These are phyloP conservation scores for Brassica rapa DNA, from an alignment of 345 rosid species.

Conservation along the genomic window DNA sequence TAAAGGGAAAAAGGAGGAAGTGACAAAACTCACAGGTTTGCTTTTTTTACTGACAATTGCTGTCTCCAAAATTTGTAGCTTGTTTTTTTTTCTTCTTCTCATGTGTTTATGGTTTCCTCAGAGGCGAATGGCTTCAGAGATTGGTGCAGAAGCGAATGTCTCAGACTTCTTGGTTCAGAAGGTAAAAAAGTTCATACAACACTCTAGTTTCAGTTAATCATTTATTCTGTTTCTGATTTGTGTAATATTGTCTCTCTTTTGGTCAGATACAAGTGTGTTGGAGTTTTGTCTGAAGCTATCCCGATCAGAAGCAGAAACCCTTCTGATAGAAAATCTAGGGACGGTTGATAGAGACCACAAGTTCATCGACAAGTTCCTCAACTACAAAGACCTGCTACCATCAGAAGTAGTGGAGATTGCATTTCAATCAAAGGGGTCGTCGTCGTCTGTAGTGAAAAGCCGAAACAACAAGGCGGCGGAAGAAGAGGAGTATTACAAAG, in stretches of 20 bases:
- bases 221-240: background rate
- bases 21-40: constrained; percentile 72
- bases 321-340: constrained; percentile 74
- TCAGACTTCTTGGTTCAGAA: constrained; percentile 80
- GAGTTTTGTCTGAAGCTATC: constrained; percentile 92
- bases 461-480: constrained; percentile 21
- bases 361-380: constrained; percentile 90
- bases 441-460: constrained; percentile 22
- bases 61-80: background rate
- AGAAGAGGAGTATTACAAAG: constrained; percentile 48
- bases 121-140: constrained; percentile 93
- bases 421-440: constrained; percentile 58
- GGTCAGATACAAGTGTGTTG: constrained; percentile 80
- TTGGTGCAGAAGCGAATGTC: constrained; percentile 92
- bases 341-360: constrained; percentile 67
- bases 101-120: constrained; percentile 45
- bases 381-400: constrained; percentile 82
- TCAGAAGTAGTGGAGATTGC: constrained; percentile 91
- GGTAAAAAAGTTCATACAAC: constrained; percentile 47
- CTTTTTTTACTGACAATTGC: background rate
- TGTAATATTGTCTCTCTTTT: background rate
- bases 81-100: background rate
- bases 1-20: constrained; percentile 60
- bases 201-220: background rate
- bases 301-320: constrained; percentile 84